Conservation (phyloP, 306 rosid genomes). For the Rosa chinensis region DNA sequence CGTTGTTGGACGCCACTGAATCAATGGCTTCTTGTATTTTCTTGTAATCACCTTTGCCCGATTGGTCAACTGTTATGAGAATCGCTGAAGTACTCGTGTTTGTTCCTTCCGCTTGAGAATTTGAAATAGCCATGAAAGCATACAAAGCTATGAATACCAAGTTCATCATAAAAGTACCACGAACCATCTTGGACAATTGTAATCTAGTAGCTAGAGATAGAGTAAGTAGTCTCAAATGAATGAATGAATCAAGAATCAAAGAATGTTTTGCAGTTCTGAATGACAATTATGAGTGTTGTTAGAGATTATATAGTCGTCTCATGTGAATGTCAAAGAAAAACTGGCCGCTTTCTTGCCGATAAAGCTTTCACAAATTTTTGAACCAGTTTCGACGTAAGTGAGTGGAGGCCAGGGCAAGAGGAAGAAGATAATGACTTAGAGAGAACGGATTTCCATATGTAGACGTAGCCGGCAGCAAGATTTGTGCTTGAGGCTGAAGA, state of each 20-base stretch:
- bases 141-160: neutral
- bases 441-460: slow-evolving; percentile 4
- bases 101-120: slow-evolving; percentile 11
- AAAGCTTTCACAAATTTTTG: slow-evolving; percentile 4
- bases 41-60: slow-evolving; percentile 42
- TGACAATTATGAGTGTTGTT: neutral
- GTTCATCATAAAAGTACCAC: neutral
- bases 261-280: neutral
- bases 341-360: slow-evolving; percentile 33
- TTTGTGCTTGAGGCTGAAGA: slow-evolving; percentile 34
- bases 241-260: neutral
- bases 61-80: slow-evolving; percentile 46
- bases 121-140: neutral
- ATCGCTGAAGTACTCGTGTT: slow-evolving; percentile 21
- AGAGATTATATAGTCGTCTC: slow-evolving; percentile 21
- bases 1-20: slow-evolving; percentile 42
- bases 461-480: slow-evolving; percentile 38
- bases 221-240: neutral
- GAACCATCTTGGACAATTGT: neutral
- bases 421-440: neutral
- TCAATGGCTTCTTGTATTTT: slow-evolving; percentile 53
- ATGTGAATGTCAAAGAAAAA: slow-evolving; percentile 16
- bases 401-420: slow-evolving; percentile 8
- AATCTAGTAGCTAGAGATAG: neutral
- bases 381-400: slow-evolving; percentile 24